These are phyloP conservation scores for Russula emetica DNA, from an alignment of 768 basidiomycete species.

Conservation along the genomic window DNA sequence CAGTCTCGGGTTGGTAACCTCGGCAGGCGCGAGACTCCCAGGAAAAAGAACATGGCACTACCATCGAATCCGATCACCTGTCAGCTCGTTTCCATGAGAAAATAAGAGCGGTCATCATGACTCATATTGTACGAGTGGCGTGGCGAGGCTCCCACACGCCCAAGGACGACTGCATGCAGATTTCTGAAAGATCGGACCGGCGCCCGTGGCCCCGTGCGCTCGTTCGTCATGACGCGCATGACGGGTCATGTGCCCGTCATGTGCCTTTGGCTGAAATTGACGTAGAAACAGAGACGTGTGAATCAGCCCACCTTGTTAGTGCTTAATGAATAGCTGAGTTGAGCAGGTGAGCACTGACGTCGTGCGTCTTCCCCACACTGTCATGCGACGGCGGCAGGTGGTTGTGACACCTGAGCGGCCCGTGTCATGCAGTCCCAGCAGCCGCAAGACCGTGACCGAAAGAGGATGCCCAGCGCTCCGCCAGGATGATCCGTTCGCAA, in stretches of 20 bases:
- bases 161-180: background rate
- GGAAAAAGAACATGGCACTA: background rate
- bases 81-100: slow-evolving; percentile 22
- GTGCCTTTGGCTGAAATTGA: background rate
- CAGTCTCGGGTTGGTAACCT: background rate
- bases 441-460: slow-evolving; percentile 10
- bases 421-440: background rate
- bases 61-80: slow-evolving; percentile 18
- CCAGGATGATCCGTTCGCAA: background rate
- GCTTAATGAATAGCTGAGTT: slow-evolving; percentile 5
- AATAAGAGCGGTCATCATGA: background rate
- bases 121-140: background rate
- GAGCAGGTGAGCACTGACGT: slow-evolving; percentile 21
- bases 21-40: slow-evolving; percentile 12
- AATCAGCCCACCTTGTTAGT: background rate
- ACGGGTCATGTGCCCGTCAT: background rate
- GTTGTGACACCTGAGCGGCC: slow-evolving; percentile 17
- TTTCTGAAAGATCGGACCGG: background rate
- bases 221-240: too few species aligned
- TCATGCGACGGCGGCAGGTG: background rate
- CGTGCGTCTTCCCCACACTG: background rate
- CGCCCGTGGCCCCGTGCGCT: background rate
- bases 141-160: slow-evolving; percentile 15
- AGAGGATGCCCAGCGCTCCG: background rate
- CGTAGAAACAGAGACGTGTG: background rate